A percentile compares a stretch with the other conserved stretches of the same genome.
Evolutionary conservation across 768 basidiomycete species (phyloP).

Genomic region (Trametes cinnabarina): DNA sequence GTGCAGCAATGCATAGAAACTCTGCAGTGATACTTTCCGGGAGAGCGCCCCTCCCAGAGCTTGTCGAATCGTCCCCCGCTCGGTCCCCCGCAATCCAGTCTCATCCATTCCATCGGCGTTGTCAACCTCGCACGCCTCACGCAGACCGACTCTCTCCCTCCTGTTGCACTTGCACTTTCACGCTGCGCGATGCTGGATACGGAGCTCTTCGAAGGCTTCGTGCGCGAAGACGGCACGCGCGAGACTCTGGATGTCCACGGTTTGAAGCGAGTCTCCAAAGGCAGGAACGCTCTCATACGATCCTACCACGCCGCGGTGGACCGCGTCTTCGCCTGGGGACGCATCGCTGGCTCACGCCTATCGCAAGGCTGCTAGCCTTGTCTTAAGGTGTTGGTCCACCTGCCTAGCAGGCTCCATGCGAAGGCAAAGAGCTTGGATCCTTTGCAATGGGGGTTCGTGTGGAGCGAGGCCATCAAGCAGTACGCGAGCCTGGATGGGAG

Average conservation of each 20-base stretch:
- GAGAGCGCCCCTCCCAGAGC: not conserved
- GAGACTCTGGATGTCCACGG: conserved; percentile 8
- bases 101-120: not conserved
- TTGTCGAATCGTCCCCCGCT: not conserved
- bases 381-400: no score
- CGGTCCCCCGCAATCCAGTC: not conserved
- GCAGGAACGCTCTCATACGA: not conserved
- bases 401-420: no score
- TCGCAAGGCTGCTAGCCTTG: no score
- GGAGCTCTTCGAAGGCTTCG: not conserved
- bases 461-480: no score
- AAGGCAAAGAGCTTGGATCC: no score
- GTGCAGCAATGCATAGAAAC: not conserved
- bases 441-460: no score
- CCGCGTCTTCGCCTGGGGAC: no score
- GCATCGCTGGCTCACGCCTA: no score
- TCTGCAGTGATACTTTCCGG: conserved; percentile 2
- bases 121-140: conserved; percentile 12
- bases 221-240: not conserved
- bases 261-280: not conserved
- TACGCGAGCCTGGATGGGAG: no score
- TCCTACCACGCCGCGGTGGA: not conserved
- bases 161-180: conserved; percentile 1
- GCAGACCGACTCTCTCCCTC: not conserved
- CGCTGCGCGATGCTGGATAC: conserved; percentile 4